Conservation (phyloP, 2,329 filamentous ascomycete genomes). For the Gnomoniopsis sp. region DNA sequence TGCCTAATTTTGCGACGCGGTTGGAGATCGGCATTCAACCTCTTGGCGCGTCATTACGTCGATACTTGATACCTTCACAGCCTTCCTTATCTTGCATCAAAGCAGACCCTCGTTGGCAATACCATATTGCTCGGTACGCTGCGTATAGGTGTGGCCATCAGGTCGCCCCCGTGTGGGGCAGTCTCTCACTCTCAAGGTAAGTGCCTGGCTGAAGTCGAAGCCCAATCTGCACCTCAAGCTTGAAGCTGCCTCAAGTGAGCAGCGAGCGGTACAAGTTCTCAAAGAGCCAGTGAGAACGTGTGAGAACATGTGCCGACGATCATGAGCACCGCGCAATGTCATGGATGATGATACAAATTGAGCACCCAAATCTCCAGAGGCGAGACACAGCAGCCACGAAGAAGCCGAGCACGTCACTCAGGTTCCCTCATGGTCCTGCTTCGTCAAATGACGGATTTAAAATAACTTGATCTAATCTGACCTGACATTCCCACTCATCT, state of each 20-base stretch:
- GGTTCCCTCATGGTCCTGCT: slow-evolving; percentile 41
- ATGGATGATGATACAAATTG: slow-evolving; percentile 38
- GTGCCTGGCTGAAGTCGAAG: not conserved
- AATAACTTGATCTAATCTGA: slow-evolving; percentile 68
- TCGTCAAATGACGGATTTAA: slow-evolving; percentile 19
- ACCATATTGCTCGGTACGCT: no score
- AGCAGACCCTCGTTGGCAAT: no score
- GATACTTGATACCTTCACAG: not conserved
- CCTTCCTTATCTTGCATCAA: no score
- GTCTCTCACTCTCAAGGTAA: no score
- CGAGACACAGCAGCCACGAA: slow-evolving; percentile 25
- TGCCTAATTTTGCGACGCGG: slow-evolving; percentile 4
- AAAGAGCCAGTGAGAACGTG: no score
- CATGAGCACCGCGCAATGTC: slow-evolving; percentile 10
- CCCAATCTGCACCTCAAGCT: not conserved
- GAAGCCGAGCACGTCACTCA: slow-evolving; percentile 50
- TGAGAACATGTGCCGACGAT: no score
- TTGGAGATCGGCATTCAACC: slow-evolving; percentile 3
- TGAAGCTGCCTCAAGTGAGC: not conserved
- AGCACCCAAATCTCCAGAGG: slow-evolving; percentile 33
- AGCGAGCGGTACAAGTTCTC: not conserved
- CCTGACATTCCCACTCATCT: slow-evolving; percentile 27
- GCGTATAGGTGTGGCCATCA: no score
- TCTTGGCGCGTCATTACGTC: not conserved
- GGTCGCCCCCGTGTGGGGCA: no score